A percentile compares a stretch with the other conserved stretches of the same genome.
These are phyloP conservation scores for Neoboletus brunneissimus DNA, from an alignment of 768 basidiomycete species.

Conservation along the genomic window DNA sequence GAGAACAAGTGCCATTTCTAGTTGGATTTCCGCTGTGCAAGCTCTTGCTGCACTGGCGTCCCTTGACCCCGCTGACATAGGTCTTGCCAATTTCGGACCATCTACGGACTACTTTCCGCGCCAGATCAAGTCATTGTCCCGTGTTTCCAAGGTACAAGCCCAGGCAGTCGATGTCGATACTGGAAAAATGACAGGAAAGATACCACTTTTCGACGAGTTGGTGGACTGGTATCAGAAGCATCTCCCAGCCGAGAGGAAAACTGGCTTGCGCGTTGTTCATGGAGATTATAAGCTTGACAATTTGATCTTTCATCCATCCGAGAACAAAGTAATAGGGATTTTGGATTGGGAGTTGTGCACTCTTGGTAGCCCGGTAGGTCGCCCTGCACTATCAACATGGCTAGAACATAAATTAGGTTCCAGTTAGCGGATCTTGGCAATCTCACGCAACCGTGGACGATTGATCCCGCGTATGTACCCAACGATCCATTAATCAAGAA, in stretches of 20 bases:
- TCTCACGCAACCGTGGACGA: conserved; percentile 79
- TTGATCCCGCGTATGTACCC: conserved; percentile 45
- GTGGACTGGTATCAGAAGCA: conserved; percentile 72
- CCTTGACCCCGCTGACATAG: conserved; percentile 61
- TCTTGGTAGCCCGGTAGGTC: conserved; percentile 79
- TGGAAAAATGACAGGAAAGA: conserved; percentile 54
- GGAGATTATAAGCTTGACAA: conserved; percentile 99
- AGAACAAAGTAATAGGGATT: conserved; percentile 91
- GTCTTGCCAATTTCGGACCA: conserved; percentile 70
- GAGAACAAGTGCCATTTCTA: conserved; percentile 25
- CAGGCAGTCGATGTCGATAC: conserved; percentile 64
- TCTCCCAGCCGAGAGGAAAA: conserved; percentile 73
- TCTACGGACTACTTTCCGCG: conserved; percentile 85
- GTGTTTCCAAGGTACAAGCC: conserved; percentile 79
- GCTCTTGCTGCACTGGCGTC: conserved; percentile 67
- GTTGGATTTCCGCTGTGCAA: conserved; percentile 75
- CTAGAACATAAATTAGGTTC: neutral
- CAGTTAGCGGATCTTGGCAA: conserved; percentile 89
- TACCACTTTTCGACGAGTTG: conserved; percentile 73
- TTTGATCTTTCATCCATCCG: conserved; percentile 87
- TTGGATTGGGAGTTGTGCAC: conserved; percentile 98
- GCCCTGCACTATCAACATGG: neutral
- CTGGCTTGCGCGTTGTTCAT: conserved; percentile 85
- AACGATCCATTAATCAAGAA: conserved; percentile 12
- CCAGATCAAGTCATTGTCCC: conserved; percentile 86